phyloP scores from a whole-genome alignment of 2,329 filamentous ascomycete species.

The Pleoardoris graminearum region DNA sequence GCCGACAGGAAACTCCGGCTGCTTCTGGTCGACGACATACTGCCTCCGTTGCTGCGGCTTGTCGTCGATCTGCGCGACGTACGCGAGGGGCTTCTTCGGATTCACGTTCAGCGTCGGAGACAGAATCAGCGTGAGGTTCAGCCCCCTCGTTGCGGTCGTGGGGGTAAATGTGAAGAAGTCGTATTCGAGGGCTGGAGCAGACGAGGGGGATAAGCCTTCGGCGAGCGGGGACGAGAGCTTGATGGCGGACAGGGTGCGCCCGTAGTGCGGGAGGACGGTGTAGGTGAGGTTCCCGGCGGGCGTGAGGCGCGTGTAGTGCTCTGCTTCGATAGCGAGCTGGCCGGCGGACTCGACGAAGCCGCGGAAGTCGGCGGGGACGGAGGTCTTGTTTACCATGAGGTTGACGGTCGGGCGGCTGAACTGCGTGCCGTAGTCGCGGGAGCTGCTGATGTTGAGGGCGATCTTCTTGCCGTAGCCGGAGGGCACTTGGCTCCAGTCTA shows the following conservation, averaged over 20 bases:
- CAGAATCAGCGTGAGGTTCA: constrained; percentile 48
- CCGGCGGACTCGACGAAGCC: constrained; percentile 44
- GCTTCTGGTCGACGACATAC: constrained; percentile 48
- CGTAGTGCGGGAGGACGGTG: constrained; percentile 39
- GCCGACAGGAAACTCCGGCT: constrained; percentile 51
- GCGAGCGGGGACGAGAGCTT: constrained; percentile 35
- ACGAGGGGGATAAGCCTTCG: constrained; percentile 30
- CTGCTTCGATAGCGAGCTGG: constrained; percentile 43
- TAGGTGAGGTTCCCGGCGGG: constrained; percentile 31
- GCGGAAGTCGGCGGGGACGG: constrained; percentile 36
- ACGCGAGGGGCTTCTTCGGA: constrained; percentile 54
- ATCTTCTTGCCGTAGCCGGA: constrained; percentile 32
- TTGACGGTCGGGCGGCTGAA: constrained; percentile 33
- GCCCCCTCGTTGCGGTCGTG: constrained; percentile 33
- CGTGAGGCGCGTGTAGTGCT: constrained; percentile 42
- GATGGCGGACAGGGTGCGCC: constrained; percentile 42
- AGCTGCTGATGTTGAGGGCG: constrained; percentile 39
- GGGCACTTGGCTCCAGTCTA: constrained; percentile 40
- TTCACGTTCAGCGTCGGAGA: constrained; percentile 56
- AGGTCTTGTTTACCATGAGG: constrained; percentile 41
- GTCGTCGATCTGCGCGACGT: constrained; percentile 55
- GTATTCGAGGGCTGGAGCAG: constrained; percentile 42
- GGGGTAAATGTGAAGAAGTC: constrained; percentile 44
- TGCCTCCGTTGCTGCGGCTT: constrained; percentile 44
- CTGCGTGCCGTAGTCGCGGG: constrained; percentile 46